Percentiles rank a stretch among this genome's conserved stretches.
These are phyloP conservation scores for Austroboletus novae-zelandiae DNA, from an alignment of 1,284 basidiomycete genomes.

Conservation along the genomic window DNA sequence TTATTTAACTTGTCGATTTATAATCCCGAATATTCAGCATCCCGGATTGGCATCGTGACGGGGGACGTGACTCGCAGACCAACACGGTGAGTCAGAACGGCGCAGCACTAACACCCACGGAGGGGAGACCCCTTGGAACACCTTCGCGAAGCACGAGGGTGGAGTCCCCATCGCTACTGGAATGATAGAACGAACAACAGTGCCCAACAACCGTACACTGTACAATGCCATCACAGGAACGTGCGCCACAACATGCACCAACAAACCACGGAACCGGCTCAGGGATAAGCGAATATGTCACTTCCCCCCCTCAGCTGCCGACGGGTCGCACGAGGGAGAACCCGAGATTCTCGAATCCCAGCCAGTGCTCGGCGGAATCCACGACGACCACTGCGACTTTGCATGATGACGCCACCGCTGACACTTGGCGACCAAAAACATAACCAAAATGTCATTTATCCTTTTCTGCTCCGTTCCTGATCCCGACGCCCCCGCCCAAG, in stretches of 20 bases:
- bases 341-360: conserved; percentile 11
- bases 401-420: background rate
- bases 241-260: conserved; percentile 9
- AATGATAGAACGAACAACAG: conserved; percentile 11
- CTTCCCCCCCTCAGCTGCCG: conserved; percentile 14
- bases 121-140: background rate
- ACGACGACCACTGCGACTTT: background rate
- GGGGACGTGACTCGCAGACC: background rate
- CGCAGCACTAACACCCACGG: conserved; percentile 25
- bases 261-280: conserved; percentile 30
- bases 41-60: too few relatives aligned
- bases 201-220: background rate
- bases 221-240: conserved; percentile 28
- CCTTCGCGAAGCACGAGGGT: conserved; percentile 18
- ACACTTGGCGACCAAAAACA: background rate
- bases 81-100: conserved; percentile 19
- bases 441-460: conserved; percentile 15
- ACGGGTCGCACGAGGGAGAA: conserved; percentile 12
- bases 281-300: conserved; percentile 6
- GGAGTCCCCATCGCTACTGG: conserved; percentile 6
- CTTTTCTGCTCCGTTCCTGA: conserved; percentile 25
- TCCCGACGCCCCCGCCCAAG: conserved; percentile 7
- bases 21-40: too few relatives aligned
- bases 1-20: background rate
- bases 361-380: conserved; percentile 3